phyloP scores from a whole-genome alignment of 148 eudicot genomes.

The Arctostaphylos glauca region DNA sequence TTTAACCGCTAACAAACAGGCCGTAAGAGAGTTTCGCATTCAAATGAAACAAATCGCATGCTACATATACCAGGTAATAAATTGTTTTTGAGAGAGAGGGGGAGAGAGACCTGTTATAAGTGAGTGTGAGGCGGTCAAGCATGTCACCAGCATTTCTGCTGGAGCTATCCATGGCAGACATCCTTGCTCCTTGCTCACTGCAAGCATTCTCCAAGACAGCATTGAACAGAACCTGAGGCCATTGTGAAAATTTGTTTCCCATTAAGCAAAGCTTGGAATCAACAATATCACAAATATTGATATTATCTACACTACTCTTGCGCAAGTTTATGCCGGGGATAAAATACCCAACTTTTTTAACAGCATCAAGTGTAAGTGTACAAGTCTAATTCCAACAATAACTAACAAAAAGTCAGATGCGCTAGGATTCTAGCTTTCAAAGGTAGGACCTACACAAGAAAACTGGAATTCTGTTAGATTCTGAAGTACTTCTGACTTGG shows the following conservation, averaged over 20 bases:
- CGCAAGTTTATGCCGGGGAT: background rate
- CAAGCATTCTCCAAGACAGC: conserved; percentile 85
- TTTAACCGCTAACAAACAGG: too few species aligned
- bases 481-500: conserved; percentile 50
- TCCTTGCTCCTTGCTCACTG: conserved; percentile 91
- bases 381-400: background rate
- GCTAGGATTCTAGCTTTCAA: background rate
- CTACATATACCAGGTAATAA: background rate
- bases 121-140: conserved; percentile 86
- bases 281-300: background rate
- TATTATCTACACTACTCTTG: background rate
- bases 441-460: conserved; percentile 68
- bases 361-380: background rate
- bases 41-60: background rate
- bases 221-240: conserved; percentile 67
- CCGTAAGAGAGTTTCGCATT: background rate
- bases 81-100: background rate
- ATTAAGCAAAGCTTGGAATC: conserved; percentile 10
- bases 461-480: conserved; percentile 85
- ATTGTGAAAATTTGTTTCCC: background rate
- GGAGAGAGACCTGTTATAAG: conserved; percentile 64
- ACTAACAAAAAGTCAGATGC: background rate
- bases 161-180: conserved; percentile 92
- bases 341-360: background rate
- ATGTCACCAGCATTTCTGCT: conserved; percentile 88